Base-by-base conservation (phyloP, 257 asterid species). In the Lycium ferocissimum region DNA sequence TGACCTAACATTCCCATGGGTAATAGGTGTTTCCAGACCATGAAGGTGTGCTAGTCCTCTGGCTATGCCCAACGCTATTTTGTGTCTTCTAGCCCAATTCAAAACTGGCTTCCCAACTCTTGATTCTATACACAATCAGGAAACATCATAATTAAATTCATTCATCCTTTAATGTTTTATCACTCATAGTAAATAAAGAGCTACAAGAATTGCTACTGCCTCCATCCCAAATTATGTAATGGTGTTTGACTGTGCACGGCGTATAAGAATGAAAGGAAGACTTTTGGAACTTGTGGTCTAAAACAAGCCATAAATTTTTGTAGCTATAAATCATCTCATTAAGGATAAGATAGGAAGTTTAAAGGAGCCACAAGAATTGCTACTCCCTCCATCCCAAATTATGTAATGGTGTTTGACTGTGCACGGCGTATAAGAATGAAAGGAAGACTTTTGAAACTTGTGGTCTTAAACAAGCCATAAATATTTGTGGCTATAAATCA, bases 31-130 rank as follows among this genome's bases (percentile, higher is more conserved):
- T 81, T 97, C 99, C 6, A 95, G 96, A 49, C 91, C 87, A 72
- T 97, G 99, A 85, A 95, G 98, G 87, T 93, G 94, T n/a, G 94
- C 94, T 71, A 97, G 91, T 14, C 98, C 99, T 89, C 95, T 88
- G 47, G 98, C 98, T 12, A 97, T 86, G 67, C 98, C 95, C 81
- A 97, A 80, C 1, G 98, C 98, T 53, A 97, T 97, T 93, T 93
- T 97, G 95, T 95, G 99, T 26, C 99, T 89, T 86, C 99, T 89
- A 15, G 96, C 91, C 99, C 99, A 97, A 73, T 92, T 95, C 81
- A 97, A 89, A 45, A 87, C 95, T 5, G 99, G 99, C 86, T 91
- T 97, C 80, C 99, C 99, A 4, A 84, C 94, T 87, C 96, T 89
- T 12, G 99, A 92, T 90, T 97, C 99, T 95, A 92, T 35, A 81